Evolutionary conservation across 805 yeast species (phyloP).

Genomic region (Teunomyces panamensis): DNA sequence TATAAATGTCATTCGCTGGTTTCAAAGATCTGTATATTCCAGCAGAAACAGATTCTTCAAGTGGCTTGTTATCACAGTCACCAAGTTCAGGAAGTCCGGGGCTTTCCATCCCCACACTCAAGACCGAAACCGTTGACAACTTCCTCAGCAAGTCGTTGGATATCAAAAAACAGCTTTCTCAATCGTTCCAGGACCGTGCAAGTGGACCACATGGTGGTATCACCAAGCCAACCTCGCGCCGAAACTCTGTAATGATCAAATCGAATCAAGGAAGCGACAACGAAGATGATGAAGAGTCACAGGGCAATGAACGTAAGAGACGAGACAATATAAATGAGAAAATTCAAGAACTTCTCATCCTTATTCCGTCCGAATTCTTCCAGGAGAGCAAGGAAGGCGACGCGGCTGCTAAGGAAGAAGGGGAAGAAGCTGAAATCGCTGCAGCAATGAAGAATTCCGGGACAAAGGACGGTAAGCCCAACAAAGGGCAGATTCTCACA

Average conservation of each 20-base stretch:
- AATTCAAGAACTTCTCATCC: constrained; percentile 40
- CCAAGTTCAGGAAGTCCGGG: constrained; percentile 10
- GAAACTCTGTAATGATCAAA: constrained; percentile 29
- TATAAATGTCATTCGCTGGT: constrained; percentile 11
- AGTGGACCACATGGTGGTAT: constrained; percentile 26
- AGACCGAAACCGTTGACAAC: constrained; percentile 22
- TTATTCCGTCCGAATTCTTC: constrained; percentile 37
- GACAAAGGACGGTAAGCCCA: constrained; percentile 81
- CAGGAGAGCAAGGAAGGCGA: constrained; percentile 26
- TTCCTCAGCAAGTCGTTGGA: constrained; percentile 31
- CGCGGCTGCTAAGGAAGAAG: constrained; percentile 9
- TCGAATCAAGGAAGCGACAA: constrained; percentile 15
- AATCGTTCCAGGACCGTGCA: constrained; percentile 28
- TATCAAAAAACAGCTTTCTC: constrained; percentile 41
- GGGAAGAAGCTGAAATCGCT: constrained; percentile 25
- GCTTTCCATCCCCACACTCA: constrained; percentile 27
- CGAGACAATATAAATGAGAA: constrained; percentile 44
- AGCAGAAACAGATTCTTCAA: constrained; percentile 13
- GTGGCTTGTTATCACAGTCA: constrained; percentile 11
- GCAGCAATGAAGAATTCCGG: constrained; percentile 43
- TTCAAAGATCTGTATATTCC: constrained; percentile 17
- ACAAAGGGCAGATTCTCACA: constrained; percentile 76
- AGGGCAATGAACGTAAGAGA: constrained; percentile 40
- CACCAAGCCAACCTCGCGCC: constrained; percentile 36
- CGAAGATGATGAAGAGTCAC: constrained; percentile 25